Base-by-base conservation (phyloP, 2,329 filamentous ascomycete genomes). In the Celoporthe dispersa region DNA sequence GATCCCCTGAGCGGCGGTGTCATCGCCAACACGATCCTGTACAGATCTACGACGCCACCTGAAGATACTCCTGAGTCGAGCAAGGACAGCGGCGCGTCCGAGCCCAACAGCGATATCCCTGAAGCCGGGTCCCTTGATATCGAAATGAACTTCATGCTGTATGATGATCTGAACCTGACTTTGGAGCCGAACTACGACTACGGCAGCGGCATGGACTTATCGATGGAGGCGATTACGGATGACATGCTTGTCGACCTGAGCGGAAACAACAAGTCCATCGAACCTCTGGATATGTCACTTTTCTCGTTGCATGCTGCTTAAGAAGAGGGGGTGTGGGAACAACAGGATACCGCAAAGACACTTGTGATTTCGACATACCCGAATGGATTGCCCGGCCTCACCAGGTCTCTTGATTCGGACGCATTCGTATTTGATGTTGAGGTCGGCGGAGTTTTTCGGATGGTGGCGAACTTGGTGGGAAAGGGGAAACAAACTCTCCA, bases 31-130 rank as follows among this genome's bases (percentile, higher is more conserved):
- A 83, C 86, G 76, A 82, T 79, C 67, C 79, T 86, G 11, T 89
- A 88, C 74, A 84, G 85, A 28, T 84, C 85, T 1, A 79, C 86
- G 69, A 88, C 88, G 33, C 88, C 88, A 0, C 88, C 89, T 71
- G 70, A 72, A 65, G 87, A 90, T 75, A 91, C 89, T 9, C 89
- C 88, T 0, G 88, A 90, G 73, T 90, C 88, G 2, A 87, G 83
- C 77, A 89, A 90, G 76, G 88, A 90, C 69, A 85, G 84, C 73
- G 84, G 86, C 4, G 78, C 81, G 11, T 89, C 88, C 55, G 88
- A 90, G 74, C 86, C 87, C 12, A 90, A 85, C 71, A 90, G 87
- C 75, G 88, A 91, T 73, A 85, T 90, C 25, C 84, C 87, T 2
- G 88, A 90, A 69, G 82, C 81, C 6, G 82, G 84, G 3, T 77